phyloP scores from a whole-genome alignment of 108 stramenopile genomes.

The Thalassiosira profunda region DNA sequence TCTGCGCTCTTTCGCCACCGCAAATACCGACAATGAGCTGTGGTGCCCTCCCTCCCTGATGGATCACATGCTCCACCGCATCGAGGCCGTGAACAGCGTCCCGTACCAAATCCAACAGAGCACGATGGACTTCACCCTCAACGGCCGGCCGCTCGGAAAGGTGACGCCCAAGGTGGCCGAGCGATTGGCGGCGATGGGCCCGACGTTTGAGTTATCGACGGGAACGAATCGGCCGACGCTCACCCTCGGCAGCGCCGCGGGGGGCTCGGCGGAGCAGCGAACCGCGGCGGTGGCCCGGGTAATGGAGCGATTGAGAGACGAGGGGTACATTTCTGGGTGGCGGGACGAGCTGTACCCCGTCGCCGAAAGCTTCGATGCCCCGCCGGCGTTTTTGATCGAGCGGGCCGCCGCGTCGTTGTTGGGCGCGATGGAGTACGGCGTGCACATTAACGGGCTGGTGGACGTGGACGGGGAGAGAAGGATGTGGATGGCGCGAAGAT shows the following conservation, averaged over 20 bases:
- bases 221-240: slow-evolving; percentile 9
- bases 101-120: slow-evolving; percentile 52
- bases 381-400: slow-evolving; percentile 81
- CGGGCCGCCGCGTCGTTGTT: slow-evolving; percentile 77
- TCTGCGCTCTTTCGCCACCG: too few species aligned
- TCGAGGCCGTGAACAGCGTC: slow-evolving; percentile 63
- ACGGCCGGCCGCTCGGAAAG: slow-evolving; percentile 69
- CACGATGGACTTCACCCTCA: slow-evolving; percentile 62
- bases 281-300: slow-evolving; percentile 63
- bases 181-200: slow-evolving; percentile 38
- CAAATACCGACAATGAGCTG: neutral
- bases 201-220: slow-evolving; percentile 14
- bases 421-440: slow-evolving; percentile 81
- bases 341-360: slow-evolving; percentile 84
- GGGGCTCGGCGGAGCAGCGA: slow-evolving; percentile 54
- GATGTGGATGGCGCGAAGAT: slow-evolving; percentile 92
- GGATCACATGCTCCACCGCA: slow-evolving; percentile 79
- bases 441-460: slow-evolving; percentile 84
- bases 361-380: slow-evolving; percentile 55
- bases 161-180: slow-evolving; percentile 58
- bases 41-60: slow-evolving; percentile 40
- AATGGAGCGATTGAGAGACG: slow-evolving; percentile 56
- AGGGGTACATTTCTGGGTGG: slow-evolving; percentile 83
- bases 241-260: slow-evolving; percentile 52
- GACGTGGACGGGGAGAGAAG: slow-evolving; percentile 15